Percentiles rank a stretch among this genome's conserved stretches.
These are phyloP conservation scores for Cinnamomum micranthum DNA, from an alignment of 164 flowering plant species.

Conservation along the genomic window DNA sequence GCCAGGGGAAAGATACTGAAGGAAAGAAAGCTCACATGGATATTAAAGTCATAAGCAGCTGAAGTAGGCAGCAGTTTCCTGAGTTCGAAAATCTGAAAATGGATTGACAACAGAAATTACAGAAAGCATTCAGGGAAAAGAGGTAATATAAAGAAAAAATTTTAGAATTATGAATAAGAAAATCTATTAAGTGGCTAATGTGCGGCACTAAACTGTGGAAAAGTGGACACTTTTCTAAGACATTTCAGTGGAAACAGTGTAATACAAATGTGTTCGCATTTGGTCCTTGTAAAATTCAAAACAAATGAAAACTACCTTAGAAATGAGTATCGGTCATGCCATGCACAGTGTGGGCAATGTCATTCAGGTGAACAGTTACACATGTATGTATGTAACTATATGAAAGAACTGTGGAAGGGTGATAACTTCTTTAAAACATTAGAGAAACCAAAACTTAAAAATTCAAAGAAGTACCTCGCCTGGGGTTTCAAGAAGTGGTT, in stretches of 20 bases:
- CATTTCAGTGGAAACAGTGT: too few species aligned
- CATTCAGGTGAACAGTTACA: not conserved
- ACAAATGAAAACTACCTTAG: too few species aligned
- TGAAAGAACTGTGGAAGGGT: not conserved
- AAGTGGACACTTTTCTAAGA: too few species aligned
- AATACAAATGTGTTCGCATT: too few species aligned
- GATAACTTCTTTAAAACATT: not conserved
- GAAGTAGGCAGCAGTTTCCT: conserved; percentile 86
- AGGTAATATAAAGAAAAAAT: conserved; percentile 2
- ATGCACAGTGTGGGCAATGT: not conserved
- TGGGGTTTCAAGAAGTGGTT: conserved; percentile 89
- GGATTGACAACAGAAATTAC: conserved; percentile 2
- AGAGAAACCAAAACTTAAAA: not conserved
- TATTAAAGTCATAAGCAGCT: conserved; percentile 76
- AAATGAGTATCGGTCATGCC: too few species aligned
- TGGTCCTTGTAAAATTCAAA: too few species aligned
- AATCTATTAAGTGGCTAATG: not conserved
- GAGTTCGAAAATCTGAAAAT: conserved; percentile 72
- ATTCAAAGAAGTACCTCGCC: conserved; percentile 65
- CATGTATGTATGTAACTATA: not conserved
- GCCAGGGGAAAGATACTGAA: conserved; percentile 1
- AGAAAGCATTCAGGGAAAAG: not conserved
- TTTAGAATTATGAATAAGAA: not conserved
- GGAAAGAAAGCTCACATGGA: conserved; percentile 60
- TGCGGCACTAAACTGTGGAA: not conserved